phyloP scores from a whole-genome alignment of 2,329 filamentous ascomycete species.

The Nemania serpens region DNA sequence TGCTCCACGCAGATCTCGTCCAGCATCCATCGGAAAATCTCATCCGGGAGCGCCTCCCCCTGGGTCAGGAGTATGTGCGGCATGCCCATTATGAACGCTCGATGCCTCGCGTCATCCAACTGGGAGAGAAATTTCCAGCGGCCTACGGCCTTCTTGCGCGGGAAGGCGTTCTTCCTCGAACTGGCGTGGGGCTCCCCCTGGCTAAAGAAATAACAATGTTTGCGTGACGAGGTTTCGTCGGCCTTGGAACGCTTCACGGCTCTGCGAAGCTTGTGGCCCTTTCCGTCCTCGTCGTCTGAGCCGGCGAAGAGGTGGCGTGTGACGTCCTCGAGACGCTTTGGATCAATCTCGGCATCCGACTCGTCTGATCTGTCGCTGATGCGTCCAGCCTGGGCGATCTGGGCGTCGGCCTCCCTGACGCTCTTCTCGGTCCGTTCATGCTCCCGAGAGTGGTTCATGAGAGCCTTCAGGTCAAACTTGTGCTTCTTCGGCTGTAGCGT shows the following conservation, averaged over 20 bases:
- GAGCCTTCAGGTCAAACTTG: slow-evolving; percentile 65
- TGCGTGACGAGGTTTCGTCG: slow-evolving; percentile 38
- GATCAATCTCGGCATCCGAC: slow-evolving; percentile 42
- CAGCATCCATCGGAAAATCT: slow-evolving; percentile 69
- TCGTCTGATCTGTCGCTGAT: slow-evolving; percentile 27
- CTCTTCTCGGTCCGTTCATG: slow-evolving; percentile 65
- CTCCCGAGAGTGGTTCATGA: slow-evolving; percentile 62
- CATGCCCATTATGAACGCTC: slow-evolving; percentile 66
- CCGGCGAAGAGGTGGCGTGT: slow-evolving; percentile 47
- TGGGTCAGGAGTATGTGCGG: slow-evolving; percentile 57
- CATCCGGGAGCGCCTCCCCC: slow-evolving; percentile 59
- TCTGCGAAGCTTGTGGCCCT: slow-evolving; percentile 43
- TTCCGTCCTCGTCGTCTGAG: slow-evolving; percentile 33
- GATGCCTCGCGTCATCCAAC: slow-evolving; percentile 55
- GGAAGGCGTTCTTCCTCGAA: slow-evolving; percentile 42
- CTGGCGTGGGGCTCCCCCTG: slow-evolving; percentile 38
- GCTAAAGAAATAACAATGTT: slow-evolving; percentile 58
- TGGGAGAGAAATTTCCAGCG: slow-evolving; percentile 57
- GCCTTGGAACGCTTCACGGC: slow-evolving; percentile 57
- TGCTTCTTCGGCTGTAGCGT: slow-evolving; percentile 56
- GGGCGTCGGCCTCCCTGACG: slow-evolving; percentile 49
- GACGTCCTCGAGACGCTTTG: slow-evolving; percentile 49
- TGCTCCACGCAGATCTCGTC: slow-evolving; percentile 61
- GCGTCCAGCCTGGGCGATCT: slow-evolving; percentile 35
- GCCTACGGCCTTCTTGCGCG: slow-evolving; percentile 44